phyloP scores from a whole-genome alignment of 192 early-diverging fungal genomes.

The Mortierella claussenii region DNA sequence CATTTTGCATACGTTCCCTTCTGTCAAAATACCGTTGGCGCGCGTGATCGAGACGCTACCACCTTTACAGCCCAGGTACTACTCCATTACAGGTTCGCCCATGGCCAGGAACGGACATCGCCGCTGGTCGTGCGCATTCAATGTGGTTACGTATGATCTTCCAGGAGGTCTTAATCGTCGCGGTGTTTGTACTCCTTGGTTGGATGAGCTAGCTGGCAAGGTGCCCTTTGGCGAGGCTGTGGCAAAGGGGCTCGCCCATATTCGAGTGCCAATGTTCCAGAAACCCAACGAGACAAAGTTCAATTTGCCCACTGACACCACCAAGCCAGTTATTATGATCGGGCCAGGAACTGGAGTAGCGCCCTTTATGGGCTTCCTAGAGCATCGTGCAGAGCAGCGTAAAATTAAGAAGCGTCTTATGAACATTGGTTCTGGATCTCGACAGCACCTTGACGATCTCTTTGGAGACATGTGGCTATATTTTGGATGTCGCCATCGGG shows the following conservation, averaged over 20 bases:
- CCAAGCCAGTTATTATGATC: slow-evolving; percentile 83
- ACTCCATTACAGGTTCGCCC: slow-evolving; percentile 85
- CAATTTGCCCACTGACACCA: slow-evolving; percentile 68
- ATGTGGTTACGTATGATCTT: slow-evolving; percentile 79
- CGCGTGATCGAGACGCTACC: slow-evolving; percentile 84
- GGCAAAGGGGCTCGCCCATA: slow-evolving; percentile 4
- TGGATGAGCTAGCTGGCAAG: slow-evolving; percentile 71
- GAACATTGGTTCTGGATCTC: slow-evolving; percentile 29
- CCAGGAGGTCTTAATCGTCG: slow-evolving; percentile 52
- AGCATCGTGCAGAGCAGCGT: slow-evolving; percentile 72
- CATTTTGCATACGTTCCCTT: slow-evolving; percentile 82
- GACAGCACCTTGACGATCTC: slow-evolving; percentile 42
- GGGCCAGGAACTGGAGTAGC: slow-evolving; percentile 97
- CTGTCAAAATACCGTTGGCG: slow-evolving; percentile 71
- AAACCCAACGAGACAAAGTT: slow-evolving; percentile 72
- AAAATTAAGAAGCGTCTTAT: slow-evolving; percentile 50
- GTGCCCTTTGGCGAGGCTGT: slow-evolving; percentile 33
- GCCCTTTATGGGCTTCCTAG: slow-evolving; percentile 90
- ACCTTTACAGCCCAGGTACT: slow-evolving; percentile 86
- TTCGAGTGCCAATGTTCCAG: slow-evolving; percentile 63
- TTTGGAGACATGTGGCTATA: slow-evolving; percentile 77
- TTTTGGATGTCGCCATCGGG: slow-evolving; percentile 82
- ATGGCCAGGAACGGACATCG: slow-evolving; percentile 59
- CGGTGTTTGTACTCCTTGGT: slow-evolving; percentile 86
- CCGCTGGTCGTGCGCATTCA: slow-evolving; percentile 83